These are phyloP conservation scores for Fusarium sp. DNA, from an alignment of 2,329 filamentous ascomycete species.

Conservation along the genomic window DNA sequence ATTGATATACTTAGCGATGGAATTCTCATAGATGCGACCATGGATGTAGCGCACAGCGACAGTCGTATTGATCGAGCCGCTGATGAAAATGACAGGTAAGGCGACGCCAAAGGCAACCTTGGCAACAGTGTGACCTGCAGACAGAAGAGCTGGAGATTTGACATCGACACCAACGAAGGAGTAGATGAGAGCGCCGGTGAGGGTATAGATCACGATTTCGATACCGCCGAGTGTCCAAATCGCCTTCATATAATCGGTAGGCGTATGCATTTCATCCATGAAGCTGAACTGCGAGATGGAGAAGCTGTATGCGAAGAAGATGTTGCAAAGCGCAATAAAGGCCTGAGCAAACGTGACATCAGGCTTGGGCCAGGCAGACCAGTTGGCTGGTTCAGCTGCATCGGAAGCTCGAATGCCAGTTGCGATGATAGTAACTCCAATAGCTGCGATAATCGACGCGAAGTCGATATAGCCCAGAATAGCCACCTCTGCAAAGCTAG, in stretches of 20 bases:
- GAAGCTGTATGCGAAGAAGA: constrained; percentile 70
- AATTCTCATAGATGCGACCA: constrained; percentile 39
- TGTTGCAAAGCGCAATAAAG: constrained; percentile 69
- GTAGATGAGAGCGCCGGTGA: constrained; percentile 71
- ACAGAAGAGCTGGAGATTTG: constrained; percentile 69
- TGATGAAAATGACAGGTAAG: constrained; percentile 73
- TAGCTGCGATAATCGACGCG: constrained; percentile 55
- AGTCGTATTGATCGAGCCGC: constrained; percentile 68
- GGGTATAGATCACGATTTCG: constrained; percentile 68
- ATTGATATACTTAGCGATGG: constrained; percentile 36
- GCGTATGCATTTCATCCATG: constrained; percentile 57
- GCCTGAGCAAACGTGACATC: constrained; percentile 56
- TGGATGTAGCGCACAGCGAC: constrained; percentile 50
- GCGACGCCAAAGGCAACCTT: constrained; percentile 54
- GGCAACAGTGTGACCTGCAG: constrained; percentile 61
- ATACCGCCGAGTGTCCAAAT: constrained; percentile 67
- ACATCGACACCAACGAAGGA: constrained; percentile 68
- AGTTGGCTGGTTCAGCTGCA: constrained; percentile 32
- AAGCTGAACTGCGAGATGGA: constrained; percentile 54
- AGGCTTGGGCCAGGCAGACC: constrained; percentile 50
- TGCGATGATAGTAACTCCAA: constrained; percentile 69
- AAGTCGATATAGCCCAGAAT: constrained; percentile 41
- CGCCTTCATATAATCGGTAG: constrained; percentile 53
- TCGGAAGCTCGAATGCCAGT: constrained; percentile 56
- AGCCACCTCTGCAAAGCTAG: constrained; percentile 47